These are phyloP conservation scores for Suhomyces kunorum DNA, from an alignment of 1,139 yeast species.

Conservation along the genomic window DNA sequence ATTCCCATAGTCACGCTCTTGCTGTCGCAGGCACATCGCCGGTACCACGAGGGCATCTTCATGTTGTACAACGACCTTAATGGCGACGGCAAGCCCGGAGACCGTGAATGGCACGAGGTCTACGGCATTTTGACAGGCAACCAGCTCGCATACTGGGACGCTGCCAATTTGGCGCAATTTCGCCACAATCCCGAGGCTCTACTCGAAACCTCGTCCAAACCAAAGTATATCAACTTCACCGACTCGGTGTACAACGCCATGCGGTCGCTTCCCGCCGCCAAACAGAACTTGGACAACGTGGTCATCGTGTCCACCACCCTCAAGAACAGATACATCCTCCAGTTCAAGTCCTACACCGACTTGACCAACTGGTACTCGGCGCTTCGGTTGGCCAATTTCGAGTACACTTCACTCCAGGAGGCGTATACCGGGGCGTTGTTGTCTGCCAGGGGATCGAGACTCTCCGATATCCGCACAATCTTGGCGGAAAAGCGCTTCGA, in stretches of 20 bases:
- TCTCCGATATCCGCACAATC: slow-evolving; percentile 83
- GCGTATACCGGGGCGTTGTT: slow-evolving; percentile 94
- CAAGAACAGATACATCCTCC: slow-evolving; percentile 81
- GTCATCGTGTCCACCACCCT: slow-evolving; percentile 87
- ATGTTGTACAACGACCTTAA: slow-evolving; percentile 71
- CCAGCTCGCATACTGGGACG: slow-evolving; percentile 92
- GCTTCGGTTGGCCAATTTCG: slow-evolving; percentile 74
- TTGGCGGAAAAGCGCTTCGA: slow-evolving; percentile 81
- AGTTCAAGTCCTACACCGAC: slow-evolving; percentile 62
- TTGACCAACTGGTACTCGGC: slow-evolving; percentile 76
- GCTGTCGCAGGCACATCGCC: slow-evolving; percentile 70
- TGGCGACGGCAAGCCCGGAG: slow-evolving; percentile 83
- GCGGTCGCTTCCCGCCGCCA: slow-evolving; percentile 58
- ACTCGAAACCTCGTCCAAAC: slow-evolving; percentile 62
- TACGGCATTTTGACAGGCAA: slow-evolving; percentile 90
- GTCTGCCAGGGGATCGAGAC: slow-evolving; percentile 81
- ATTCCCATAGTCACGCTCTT: slow-evolving; percentile 74
- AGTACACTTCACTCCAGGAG: slow-evolving; percentile 80
- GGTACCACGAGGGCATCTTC: slow-evolving; percentile 73
- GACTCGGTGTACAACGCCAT: slow-evolving; percentile 87
- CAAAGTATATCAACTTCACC: slow-evolving; percentile 87
- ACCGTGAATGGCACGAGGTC: slow-evolving; percentile 87
- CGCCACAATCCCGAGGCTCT: slow-evolving; percentile 51
- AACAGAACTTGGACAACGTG: slow-evolving; percentile 70
- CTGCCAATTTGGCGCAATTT: slow-evolving; percentile 64